Evolutionary conservation across 2,329 filamentous ascomycete genomes (phyloP).

Genomic region (Aureobasidium leucospermi): DNA sequence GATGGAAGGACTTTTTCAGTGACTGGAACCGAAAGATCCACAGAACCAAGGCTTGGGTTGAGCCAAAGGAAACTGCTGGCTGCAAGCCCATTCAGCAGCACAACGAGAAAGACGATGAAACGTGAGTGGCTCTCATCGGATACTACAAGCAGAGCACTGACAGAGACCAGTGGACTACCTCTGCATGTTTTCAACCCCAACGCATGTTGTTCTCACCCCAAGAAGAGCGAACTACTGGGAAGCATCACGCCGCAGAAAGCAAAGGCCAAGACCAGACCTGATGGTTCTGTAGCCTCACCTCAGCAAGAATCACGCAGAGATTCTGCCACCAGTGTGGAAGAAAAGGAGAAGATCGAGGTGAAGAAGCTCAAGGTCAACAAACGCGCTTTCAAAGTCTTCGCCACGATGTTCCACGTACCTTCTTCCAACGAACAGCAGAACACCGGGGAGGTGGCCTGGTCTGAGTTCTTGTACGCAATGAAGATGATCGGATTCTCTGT

Average conservation of each 20-base stretch:
- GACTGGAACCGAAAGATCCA: slow-evolving; percentile 8
- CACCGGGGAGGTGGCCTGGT: slow-evolving; percentile 46
- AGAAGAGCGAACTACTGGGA: slow-evolving; percentile 11
- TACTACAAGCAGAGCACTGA: neutral
- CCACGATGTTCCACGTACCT: slow-evolving; percentile 35
- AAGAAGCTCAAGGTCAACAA: slow-evolving; percentile 17
- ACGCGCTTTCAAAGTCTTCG: slow-evolving; percentile 34
- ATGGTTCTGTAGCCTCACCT: neutral
- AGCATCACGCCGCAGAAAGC: slow-evolving; percentile 15
- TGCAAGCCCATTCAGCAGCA: neutral
- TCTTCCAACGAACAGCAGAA: slow-evolving; percentile 24
- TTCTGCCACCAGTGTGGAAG: neutral
- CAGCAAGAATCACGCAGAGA: neutral
- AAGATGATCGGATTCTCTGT: slow-evolving; percentile 41
- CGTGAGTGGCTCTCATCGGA: neutral
- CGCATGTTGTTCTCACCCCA: slow-evolving; percentile 13
- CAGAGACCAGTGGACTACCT: neutral
- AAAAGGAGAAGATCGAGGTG: neutral
- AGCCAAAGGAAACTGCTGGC: neutral
- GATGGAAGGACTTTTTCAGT: neutral
- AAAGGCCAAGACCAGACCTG: slow-evolving; percentile 21
- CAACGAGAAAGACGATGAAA: neutral
- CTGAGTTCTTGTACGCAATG: slow-evolving; percentile 49
- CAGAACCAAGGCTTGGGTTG: slow-evolving; percentile 1
- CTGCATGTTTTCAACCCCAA: slow-evolving; percentile 14